Evolutionary conservation across 768 basidiomycete genomes (phyloP), one percentile per base, ranked within the genome.

Genomic region (Trametes coccinea): DNA sequence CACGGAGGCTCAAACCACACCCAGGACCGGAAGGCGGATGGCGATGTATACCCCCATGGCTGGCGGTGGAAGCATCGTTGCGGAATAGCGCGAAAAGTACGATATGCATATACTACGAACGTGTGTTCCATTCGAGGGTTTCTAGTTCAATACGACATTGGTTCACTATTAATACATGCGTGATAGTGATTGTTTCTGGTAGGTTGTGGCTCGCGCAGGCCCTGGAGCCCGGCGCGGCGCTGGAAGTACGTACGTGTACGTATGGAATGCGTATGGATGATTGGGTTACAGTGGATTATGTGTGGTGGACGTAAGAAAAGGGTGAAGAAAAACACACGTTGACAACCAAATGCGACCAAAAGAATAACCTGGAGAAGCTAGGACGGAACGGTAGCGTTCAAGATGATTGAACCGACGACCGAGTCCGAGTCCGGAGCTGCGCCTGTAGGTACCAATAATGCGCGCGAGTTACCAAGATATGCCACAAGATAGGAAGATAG

Each of bases 191-290:
- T 33, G 49, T 31, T 47, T 39, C 16, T 46, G 50, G 22, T 62
- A 62, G 61, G 37, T 40, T 62, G 61, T 51, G 27, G 48, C 55
- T 51, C 55, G 61, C 50, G 29, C 61, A 14, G n/a, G 40, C 17
- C 41, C 17, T 52, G 33, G 39, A 40, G 34, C 44, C 9, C 33
- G 29, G 49, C 14, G 43, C 34, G 50, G 14, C 27, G 49, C 10
- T 29, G 53, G 50, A 31, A n/a, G 54, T 55, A 37, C 37, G 48
- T 41, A 55, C 40, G 50, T 16, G 14, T 44, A 53, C 30, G 56
- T 41, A 33, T 5, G 39, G 37, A 31, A 54, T 46, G 51, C 59
- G 22, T 22, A 22, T 22, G 22, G 22, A 60, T 60, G 50, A 43
- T 34, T 17, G 53, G 30, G 47, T 47, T 56, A 56, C 54, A 61